Conservation (phyloP, 371 early-diverging fungal genomes). For the Mucor plumbeus region DNA sequence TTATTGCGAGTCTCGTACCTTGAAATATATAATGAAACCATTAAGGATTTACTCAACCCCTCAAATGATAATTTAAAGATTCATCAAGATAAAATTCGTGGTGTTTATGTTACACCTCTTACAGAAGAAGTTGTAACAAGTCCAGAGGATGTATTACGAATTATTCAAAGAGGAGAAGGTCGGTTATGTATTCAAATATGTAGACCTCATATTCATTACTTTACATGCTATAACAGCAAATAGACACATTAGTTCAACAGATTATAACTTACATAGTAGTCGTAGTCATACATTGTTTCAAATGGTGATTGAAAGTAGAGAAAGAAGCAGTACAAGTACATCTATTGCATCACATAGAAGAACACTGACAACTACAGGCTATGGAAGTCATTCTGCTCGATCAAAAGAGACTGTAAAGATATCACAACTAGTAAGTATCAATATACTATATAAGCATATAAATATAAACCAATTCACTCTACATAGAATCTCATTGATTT, state of each 20-base stretch:
- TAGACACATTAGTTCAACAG: constrained; percentile 86
- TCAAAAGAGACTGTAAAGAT: constrained; percentile 59
- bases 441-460: neutral
- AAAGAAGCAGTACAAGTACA: constrained; percentile 26
- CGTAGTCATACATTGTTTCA: constrained; percentile 96
- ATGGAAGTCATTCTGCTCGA: constrained; percentile 15
- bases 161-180: constrained; percentile 86
- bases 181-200: neutral
- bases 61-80: constrained; percentile 80
- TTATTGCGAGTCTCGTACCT: constrained; percentile 91
- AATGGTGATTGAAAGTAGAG: constrained; percentile 69
- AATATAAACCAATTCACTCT: neutral
- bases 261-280: constrained; percentile 90
- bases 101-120: constrained; percentile 86
- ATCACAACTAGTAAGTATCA: constrained; percentile 61
- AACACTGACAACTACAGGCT: constrained; percentile 20
- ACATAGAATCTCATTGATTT: constrained; percentile 87
- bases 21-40: constrained; percentile 96
- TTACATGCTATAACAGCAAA: constrained; percentile 49
- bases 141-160: constrained; percentile 78
- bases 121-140: constrained; percentile 90
- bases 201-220: constrained; percentile 51
- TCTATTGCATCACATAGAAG: constrained; percentile 13
- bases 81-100: constrained; percentile 53
- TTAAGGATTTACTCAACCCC: constrained; percentile 82